Base-by-base conservation (phyloP, 2,329 filamentous ascomycete species). In the Fusarium euwallaceae region DNA sequence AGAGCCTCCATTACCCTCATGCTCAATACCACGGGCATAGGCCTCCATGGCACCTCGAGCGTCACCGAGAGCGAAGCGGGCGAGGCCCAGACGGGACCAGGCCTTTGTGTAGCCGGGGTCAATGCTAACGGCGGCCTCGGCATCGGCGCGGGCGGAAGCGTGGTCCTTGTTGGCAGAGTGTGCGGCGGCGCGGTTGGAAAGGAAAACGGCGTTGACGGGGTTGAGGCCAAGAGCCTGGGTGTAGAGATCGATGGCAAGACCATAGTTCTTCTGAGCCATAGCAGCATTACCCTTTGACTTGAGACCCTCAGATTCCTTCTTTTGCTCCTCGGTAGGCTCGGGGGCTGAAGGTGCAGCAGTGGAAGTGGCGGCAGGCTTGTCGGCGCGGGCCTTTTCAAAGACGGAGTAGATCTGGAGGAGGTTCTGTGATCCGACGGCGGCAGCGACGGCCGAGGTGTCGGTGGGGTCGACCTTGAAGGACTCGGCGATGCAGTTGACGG, bases 91-190 rank as follows among this genome's bases (percentile, higher is more conserved):
- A 71, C 97, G 91, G 78, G 94, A 97, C 97, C 97, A 99, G 17
- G 95, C 97, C 87, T 99, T 98, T 76, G 95, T 97, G 88, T 98
- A 99, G 82, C 91, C 92, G 14, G 97, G 95, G 83, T 99, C 97
- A 64, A 95, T 90, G 67, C 91, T 90, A 66, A 97, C 94, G 65
- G 97, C 97, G 75, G 97, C 90, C 86, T 98, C 96, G 56, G 97
- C 97, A 83, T 99, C 97, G 71, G 92, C 88, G 78, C 91, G 92
- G 14, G 97, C 97, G 72, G 93, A 92, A 72, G 93, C 91, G 86
- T 98, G 95, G 84, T 98, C 92, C 78, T 92, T 91, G 72, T 91
- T 91, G 24, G 95, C 96, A 32, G 92, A 95, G 88, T 97, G 94
- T 7, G 97, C 97, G 56, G 97, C 97, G 12, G 97, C 97, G 76